Conservation (phyloP, 768 basidiomycete genomes). For the Terana coerulea region DNA sequence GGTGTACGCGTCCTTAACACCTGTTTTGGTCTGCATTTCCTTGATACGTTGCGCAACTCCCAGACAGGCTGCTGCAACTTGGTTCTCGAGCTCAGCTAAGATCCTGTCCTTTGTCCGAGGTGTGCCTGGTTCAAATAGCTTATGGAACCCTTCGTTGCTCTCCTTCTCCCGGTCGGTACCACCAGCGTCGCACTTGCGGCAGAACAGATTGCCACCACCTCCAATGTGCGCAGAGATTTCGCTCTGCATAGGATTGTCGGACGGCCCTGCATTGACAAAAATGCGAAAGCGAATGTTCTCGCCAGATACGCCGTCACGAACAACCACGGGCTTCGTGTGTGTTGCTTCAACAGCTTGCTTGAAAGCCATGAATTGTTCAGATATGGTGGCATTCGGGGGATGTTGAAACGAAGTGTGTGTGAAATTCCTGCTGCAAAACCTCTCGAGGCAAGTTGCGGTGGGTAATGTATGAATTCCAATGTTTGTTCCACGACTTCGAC, state of each 20-base stretch:
- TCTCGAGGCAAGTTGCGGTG: slow-evolving; percentile 11
- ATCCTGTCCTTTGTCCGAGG: slow-evolving; percentile 4
- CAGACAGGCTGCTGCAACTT: slow-evolving; percentile 5
- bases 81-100: not conserved
- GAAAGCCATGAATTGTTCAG: slow-evolving; percentile 13
- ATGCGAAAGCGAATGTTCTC: slow-evolving; percentile 9
- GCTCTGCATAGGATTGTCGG: slow-evolving; percentile 22
- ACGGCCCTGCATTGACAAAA: slow-evolving; percentile 5
- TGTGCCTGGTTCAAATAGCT: not conserved
- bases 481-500: too few relatives aligned
- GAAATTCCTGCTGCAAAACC: slow-evolving; percentile 16
- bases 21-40: slow-evolving; percentile 14
- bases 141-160: not conserved
- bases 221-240: slow-evolving; percentile 33
- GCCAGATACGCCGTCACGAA: slow-evolving; percentile 18
- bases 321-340: slow-evolving; percentile 28
- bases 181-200: slow-evolving; percentile 36
- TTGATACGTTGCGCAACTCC: slow-evolving; percentile 9
- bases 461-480: slow-evolving; percentile 11
- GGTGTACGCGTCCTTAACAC: slow-evolving; percentile 19
- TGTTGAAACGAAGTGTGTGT: slow-evolving; percentile 13
- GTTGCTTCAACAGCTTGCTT: slow-evolving; percentile 24
- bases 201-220: slow-evolving; percentile 35
- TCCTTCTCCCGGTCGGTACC: slow-evolving; percentile 25
- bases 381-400: slow-evolving; percentile 12